Conservation (phyloP, 257 asterid genomes). For the Orobanche coerulescens region DNA sequence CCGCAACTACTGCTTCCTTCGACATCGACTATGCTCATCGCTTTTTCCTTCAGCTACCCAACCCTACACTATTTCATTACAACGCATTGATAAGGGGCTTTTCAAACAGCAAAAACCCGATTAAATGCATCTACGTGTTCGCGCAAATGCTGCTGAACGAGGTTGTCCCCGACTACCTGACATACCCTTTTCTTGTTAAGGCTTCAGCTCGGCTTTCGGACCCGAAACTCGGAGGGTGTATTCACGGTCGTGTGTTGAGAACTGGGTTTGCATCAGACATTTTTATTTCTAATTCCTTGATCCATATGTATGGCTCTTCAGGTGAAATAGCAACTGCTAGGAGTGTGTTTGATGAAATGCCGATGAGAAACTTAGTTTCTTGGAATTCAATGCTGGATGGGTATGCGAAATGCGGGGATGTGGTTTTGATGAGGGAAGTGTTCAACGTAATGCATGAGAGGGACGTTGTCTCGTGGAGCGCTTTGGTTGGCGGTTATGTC, state of each 20-base stretch:
- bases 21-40: conserved; percentile 41
- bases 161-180: conserved; percentile 42
- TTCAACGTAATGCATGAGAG: conserved; percentile 59
- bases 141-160: conserved; percentile 35
- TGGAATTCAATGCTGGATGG: conserved; percentile 79
- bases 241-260: conserved; percentile 40
- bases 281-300: conserved; percentile 52
- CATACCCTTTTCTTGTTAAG: conserved; percentile 65
- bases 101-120: conserved; percentile 40
- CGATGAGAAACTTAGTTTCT: conserved; percentile 45
- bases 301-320: conserved; percentile 62
- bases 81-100: conserved; percentile 55
- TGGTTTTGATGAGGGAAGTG: conserved; percentile 41
- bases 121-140: conserved; percentile 31
- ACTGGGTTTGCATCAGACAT: conserved; percentile 39
- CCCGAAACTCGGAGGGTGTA: conserved; percentile 31
- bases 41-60: conserved; percentile 35
- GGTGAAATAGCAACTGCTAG: conserved; percentile 32
- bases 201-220: conserved; percentile 45
- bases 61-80: conserved; percentile 43
- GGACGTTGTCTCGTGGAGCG: conserved; percentile 82
- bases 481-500: conserved; percentile 70
- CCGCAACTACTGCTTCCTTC: conserved; percentile 31
- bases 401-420: conserved; percentile 59
- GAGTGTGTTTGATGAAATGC: conserved; percentile 64